Percentiles rank a stretch among this genome's conserved stretches.
phyloP scores from a whole-genome alignment of 2,329 filamentous ascomycete genomes.

The Beauveria sp. region DNA sequence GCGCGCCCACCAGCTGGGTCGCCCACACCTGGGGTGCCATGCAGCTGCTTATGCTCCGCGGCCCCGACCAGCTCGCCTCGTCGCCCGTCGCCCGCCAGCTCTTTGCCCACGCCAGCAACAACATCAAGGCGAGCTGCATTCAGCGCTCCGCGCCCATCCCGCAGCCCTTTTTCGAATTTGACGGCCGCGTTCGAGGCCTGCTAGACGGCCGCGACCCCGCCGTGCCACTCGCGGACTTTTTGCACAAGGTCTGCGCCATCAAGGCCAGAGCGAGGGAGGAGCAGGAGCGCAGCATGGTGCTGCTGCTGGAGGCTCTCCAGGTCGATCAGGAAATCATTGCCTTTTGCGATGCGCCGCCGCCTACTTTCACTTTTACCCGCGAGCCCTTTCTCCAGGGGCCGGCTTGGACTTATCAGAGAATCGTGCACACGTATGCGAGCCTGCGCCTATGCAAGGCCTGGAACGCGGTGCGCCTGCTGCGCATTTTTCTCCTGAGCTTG shows the following conservation, averaged over 20 bases:
- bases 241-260: slow-evolving; percentile 14
- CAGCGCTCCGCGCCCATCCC: slow-evolving; percentile 18
- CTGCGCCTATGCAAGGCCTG: slow-evolving; percentile 18
- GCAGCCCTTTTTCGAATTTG: slow-evolving; percentile 14
- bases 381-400: background rate
- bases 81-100: slow-evolving; percentile 16
- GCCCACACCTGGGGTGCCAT: slow-evolving; percentile 20
- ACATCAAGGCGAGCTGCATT: slow-evolving; percentile 21
- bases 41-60: slow-evolving; percentile 20
- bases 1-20: slow-evolving; percentile 20
- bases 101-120: slow-evolving; percentile 20
- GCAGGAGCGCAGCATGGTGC: background rate
- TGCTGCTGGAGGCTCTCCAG: slow-evolving; percentile 15
- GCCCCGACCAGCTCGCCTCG: slow-evolving; percentile 16
- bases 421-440: slow-evolving; percentile 16
- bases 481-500: slow-evolving; percentile 18
- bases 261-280: slow-evolving; percentile 6
- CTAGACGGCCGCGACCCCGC: slow-evolving; percentile 13
- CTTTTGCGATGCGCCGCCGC: slow-evolving; percentile 1
- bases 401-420: slow-evolving; percentile 14
- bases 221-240: background rate
- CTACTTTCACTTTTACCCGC: background rate
- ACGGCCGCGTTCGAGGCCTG: slow-evolving; percentile 9
- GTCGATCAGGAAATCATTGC: slow-evolving; percentile 15
- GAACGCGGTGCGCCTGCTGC: slow-evolving; percentile 20